Base-by-base conservation (phyloP, 768 basidiomycete species). In the Serendipita sp. region DNA sequence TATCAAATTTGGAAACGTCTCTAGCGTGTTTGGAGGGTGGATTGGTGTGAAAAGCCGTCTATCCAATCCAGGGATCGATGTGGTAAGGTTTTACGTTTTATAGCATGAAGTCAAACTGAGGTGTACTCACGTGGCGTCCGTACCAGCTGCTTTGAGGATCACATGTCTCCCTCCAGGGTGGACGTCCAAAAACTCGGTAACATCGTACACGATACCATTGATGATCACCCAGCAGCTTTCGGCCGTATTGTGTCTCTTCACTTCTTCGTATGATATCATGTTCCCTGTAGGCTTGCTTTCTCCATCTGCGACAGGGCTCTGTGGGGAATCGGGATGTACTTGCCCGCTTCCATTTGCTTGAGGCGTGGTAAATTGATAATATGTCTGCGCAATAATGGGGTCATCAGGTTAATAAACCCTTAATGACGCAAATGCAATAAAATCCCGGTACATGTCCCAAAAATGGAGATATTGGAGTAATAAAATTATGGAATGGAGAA, bases 191-290 rank as follows among this genome's bases (percentile, higher is more conserved):
- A 91, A 89, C 45, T 86, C 85, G 3, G 89, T 89, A 63, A 90
- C 86, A 75, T 92, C 88, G 75, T 92, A 92, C n/a, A 91, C 89
- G 64, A 81, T 78, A 73, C 85, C 81, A 62, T 80, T 77, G 68
- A 92, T 86, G 70, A 92, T 83, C 68, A 92, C 84, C 90, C 90
- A 92, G 71, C 89, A 90, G 65, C 65, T 66, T 63, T 30, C 35
- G 24, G 56, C 56, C 18, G 56, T 28, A 37, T 60, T 60, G 56
- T 60, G 56, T 10, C 28, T 60, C 35, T 60, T 24, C 10, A 60
- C 56, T n/a, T 60, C 56, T 10, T 37, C 35, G 56, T 60, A 60
- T 35, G 56, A 60, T 60, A 60, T 37, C 4, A 60, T 10, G n/a
- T n/a, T 32, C 48, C 30, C 30, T 8, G 48, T 18, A 8, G n/a